Percentiles rank a stretch among this genome's conserved stretches.
These are phyloP conservation scores for Huntiella decipiens DNA, from an alignment of 2,329 filamentous ascomycete species.

Conservation along the genomic window DNA sequence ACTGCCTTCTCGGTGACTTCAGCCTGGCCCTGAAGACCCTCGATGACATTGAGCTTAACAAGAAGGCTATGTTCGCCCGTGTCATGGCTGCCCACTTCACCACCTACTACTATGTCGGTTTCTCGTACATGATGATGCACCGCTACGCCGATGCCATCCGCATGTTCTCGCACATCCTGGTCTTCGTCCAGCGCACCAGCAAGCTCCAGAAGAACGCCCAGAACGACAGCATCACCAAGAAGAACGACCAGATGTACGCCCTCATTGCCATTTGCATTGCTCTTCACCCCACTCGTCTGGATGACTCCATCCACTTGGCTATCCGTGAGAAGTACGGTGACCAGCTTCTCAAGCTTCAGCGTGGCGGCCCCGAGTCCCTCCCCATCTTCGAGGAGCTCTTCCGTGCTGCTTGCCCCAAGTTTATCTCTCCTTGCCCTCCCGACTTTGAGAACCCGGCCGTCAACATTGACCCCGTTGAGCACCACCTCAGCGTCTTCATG, in stretches of 20 bases:
- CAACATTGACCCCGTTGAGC: constrained; percentile 93
- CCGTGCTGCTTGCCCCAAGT: constrained; percentile 94
- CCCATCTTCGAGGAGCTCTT: constrained; percentile 98
- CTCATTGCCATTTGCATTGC: constrained; percentile 97
- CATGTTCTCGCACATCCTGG: constrained; percentile 99
- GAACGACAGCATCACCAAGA: constrained; percentile 98
- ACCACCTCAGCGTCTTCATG: constrained; percentile 97
- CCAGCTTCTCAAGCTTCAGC: constrained; percentile 90
- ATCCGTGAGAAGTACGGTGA: constrained; percentile 98
- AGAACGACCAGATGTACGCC: constrained; percentile 99
- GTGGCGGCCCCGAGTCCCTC: constrained; percentile 83
- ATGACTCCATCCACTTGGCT: constrained; percentile 97
- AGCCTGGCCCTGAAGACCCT: constrained; percentile 95
- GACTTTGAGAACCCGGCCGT: constrained; percentile 94
- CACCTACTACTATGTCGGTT: constrained; percentile 99
- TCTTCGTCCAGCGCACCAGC: constrained; percentile 97
- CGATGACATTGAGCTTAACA: constrained; percentile 98
- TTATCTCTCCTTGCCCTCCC: constrained; percentile 91
- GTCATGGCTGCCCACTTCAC: constrained; percentile 99
- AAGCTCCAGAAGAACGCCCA: constrained; percentile 99
- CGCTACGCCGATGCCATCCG: constrained; percentile 97
- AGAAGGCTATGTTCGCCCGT: constrained; percentile 98
- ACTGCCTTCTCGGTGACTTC: constrained; percentile 94
- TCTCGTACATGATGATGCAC: constrained; percentile 99
- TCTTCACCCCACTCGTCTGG: constrained; percentile 88